Conservation (phyloP, 1,284 basidiomycete species). For the Rhodofomes roseus region DNA sequence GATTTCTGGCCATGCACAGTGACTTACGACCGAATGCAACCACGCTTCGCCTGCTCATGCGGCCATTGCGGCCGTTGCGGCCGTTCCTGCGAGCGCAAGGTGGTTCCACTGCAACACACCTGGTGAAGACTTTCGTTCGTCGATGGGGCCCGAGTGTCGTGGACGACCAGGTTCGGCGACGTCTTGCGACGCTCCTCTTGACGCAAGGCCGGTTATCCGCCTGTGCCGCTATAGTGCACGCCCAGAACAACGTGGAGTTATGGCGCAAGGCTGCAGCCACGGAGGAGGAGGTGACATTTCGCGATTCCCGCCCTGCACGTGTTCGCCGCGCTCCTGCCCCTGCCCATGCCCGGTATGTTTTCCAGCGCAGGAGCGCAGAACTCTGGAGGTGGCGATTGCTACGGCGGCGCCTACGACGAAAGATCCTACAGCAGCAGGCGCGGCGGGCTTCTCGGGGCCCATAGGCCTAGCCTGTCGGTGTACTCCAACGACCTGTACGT, state of each 20-base stretch:
- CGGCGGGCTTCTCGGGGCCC: not conserved
- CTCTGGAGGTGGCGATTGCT: constrained; percentile 19
- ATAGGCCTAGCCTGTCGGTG: not conserved
- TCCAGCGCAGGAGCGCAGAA: constrained; percentile 10
- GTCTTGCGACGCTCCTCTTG: constrained; percentile 50
- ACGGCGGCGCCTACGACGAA: constrained; percentile 13
- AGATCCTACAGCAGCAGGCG: not conserved
- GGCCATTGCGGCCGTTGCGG: too few species aligned
- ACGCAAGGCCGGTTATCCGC: constrained; percentile 59
- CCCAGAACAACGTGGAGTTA: constrained; percentile 20
- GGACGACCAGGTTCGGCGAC: constrained; percentile 54
- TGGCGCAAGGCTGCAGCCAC: constrained; percentile 20
- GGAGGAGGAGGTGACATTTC: constrained; percentile 26
- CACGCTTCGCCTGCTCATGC: constrained; percentile 60
- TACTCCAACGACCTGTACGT: not conserved
- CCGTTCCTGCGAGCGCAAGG: constrained; percentile 45
- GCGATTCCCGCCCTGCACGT: constrained; percentile 8
- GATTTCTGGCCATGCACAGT: constrained; percentile 44
- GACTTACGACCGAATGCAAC: constrained; percentile 51
- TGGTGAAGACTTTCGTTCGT: constrained; percentile 41
- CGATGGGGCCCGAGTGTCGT: constrained; percentile 53
- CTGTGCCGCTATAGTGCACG: constrained; percentile 24
- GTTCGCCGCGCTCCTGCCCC: constrained; percentile 13
- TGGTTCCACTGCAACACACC: constrained; percentile 47
- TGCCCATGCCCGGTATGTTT: constrained; percentile 8